phyloP scores from a whole-genome alignment of 192 early-diverging fungal genomes.

The Podila epigama region DNA sequence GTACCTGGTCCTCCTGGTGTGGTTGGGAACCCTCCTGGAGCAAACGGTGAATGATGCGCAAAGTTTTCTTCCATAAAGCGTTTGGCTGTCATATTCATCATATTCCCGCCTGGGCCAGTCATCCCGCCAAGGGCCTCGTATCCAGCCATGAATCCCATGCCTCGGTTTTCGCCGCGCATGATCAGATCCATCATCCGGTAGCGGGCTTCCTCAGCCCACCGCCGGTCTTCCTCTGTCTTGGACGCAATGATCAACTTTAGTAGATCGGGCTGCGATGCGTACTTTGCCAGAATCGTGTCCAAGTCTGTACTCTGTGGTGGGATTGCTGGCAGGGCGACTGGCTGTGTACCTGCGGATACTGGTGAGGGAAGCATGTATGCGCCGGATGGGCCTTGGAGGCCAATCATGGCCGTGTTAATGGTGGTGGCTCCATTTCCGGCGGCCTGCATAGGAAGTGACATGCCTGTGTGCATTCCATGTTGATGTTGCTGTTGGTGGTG shows the following conservation, averaged over 20 bases:
- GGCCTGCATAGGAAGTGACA: constrained; percentile 23
- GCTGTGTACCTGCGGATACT: constrained; percentile 10
- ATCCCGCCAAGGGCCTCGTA: constrained; percentile 37
- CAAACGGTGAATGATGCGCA: constrained; percentile 17
- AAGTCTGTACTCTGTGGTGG: constrained; percentile 42
- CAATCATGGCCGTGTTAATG: constrained; percentile 49
- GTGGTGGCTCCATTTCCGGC: constrained; percentile 8
- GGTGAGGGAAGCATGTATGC: constrained; percentile 31
- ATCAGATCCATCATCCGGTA: constrained; percentile 43
- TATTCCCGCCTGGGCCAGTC: constrained; percentile 9
- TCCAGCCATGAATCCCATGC: constrained; percentile 13
- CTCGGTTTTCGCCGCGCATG: constrained; percentile 23
- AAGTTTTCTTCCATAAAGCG: constrained; percentile 35
- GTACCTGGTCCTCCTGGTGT: constrained; percentile 5
- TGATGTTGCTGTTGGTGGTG: constrained; percentile 7
- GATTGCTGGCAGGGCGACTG: constrained; percentile 9
- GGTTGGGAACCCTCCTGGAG: constrained; percentile 11
- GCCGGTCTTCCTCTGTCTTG: constrained; percentile 62
- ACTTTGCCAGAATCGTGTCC: constrained; percentile 53
- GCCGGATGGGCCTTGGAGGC: constrained; percentile 14
- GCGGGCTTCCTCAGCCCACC: constrained; percentile 59
- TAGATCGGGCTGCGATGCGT: constrained; percentile 54
- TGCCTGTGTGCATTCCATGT: constrained; percentile 16
- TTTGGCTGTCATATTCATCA: constrained; percentile 34
- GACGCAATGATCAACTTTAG: constrained; percentile 54